Conservation (phyloP, 1,284 basidiomycete genomes). For the Porogramme epimiltina region DNA sequence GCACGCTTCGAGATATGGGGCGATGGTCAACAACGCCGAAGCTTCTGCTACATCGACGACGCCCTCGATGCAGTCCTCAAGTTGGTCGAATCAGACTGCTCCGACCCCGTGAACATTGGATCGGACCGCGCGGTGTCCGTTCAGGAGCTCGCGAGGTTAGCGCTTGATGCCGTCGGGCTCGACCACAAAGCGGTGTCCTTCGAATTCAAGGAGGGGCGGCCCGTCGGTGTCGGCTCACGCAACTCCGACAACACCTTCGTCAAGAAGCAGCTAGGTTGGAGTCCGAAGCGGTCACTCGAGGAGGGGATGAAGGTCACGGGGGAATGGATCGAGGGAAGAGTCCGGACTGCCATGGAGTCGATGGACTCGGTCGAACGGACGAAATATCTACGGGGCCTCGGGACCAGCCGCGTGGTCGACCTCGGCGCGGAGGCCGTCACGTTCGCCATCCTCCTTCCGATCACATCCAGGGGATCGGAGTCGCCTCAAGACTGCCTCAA, state of each 20-base stretch:
- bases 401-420: slow-evolving; percentile 29
- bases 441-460: slow-evolving; percentile 57
- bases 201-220: slow-evolving; percentile 32
- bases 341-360: slow-evolving; percentile 27
- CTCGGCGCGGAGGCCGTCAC: slow-evolving; percentile 38
- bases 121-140: slow-evolving; percentile 49
- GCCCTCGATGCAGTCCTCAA: slow-evolving; percentile 49
- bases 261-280: slow-evolving; percentile 41
- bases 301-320: slow-evolving; percentile 49
- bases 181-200: slow-evolving; percentile 33
- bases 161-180: slow-evolving; percentile 37
- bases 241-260: slow-evolving; percentile 53
- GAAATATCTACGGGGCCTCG: slow-evolving; percentile 3
- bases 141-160: slow-evolving; percentile 44
- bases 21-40: slow-evolving; percentile 51
- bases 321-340: slow-evolving; percentile 47
- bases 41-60: slow-evolving; percentile 58
- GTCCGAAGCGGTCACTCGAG: slow-evolving; percentile 39
- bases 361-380: slow-evolving; percentile 2
- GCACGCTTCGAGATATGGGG: slow-evolving; percentile 57
- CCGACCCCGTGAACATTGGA: slow-evolving; percentile 51
- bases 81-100: slow-evolving; percentile 40
- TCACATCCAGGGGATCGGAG: slow-evolving; percentile 50
- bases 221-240: slow-evolving; percentile 50
- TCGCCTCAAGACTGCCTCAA: slow-evolving; percentile 40